Base-by-base conservation (phyloP, 441 rosid species). In the Brassica hybrid region DNA sequence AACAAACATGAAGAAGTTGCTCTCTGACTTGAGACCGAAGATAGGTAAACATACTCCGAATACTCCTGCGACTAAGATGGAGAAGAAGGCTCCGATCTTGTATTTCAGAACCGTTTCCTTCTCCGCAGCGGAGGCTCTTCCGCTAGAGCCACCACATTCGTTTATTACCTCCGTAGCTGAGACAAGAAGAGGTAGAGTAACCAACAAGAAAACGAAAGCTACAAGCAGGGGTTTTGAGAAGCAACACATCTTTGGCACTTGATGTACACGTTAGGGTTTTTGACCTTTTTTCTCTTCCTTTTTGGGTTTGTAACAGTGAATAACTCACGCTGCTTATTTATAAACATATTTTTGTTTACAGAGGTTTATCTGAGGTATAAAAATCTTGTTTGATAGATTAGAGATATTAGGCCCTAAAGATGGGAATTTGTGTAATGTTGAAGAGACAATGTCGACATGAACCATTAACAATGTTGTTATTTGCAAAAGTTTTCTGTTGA, bases 41-140 rank as follows among this genome's bases (percentile, higher is more conserved):
- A 87, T 73, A 3, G 89, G 88, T 21, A 81, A 70, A 65, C 81
- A 82, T 14, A 86, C 88, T 1, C 93, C 91, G 0, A 86, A n/a
- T 1, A 83, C 52, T 27, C 91, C 76, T 7, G 88, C 89, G 1
- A 77, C 11, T 57, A 89, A 76, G 75, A 87, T 86, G 2, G 88
- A 77, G 34, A 69, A 68, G 32, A 87, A 73, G 32, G 87, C 90
- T 16, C 56, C 75, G 5, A 85, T 71, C 73, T 86, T 88, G 81
- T 73, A 83, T 59, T 54, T 83, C 36, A 85, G 81, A 21, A 81
- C 82, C 21, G 61, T 71, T 73, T 70, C 54, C 34, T 73, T 71
- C 56, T 38, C 73, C 10, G 6, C 30, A 16, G 34, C 60, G 6
- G 71, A 17, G 23, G 18, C 17, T 60, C 36, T n/a, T 60, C 65